Conservation (phyloP, 2,329 filamentous ascomycete genomes). For the Fragosphaeria purpurea region DNA sequence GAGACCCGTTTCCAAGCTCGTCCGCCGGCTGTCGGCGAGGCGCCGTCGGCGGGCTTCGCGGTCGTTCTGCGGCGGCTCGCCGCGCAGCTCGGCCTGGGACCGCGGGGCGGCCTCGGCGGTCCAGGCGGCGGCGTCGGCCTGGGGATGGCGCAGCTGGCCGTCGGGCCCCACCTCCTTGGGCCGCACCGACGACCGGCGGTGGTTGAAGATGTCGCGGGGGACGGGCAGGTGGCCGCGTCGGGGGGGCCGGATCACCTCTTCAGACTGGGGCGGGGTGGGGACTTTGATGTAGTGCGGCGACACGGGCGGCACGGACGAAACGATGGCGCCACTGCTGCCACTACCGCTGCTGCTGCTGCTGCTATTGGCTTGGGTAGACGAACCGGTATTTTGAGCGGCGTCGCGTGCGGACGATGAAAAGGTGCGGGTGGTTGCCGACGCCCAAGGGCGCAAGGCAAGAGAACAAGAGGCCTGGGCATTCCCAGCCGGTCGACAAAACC, state of each 20-base stretch:
- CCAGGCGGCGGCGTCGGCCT: constrained; percentile 50
- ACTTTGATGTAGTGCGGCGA: constrained; percentile 81
- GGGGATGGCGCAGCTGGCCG: constrained; percentile 29
- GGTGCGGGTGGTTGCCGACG: background rate
- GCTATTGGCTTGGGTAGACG: too few species aligned
- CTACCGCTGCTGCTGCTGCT: constrained; percentile 4
- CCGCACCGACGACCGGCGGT: background rate
- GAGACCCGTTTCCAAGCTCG: constrained; percentile 64
- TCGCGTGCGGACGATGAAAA: background rate
- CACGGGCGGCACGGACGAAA: constrained; percentile 55
- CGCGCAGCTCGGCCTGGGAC: constrained; percentile 32
- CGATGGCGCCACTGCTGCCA: constrained; percentile 12
- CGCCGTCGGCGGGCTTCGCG: constrained; percentile 54
- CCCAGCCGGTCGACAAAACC: constrained; percentile 3
- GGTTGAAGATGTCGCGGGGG: constrained; percentile 68
- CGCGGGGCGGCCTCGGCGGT: constrained; percentile 47
- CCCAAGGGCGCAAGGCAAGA: background rate
- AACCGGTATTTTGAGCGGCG: background rate
- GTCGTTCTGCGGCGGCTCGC: constrained; percentile 26
- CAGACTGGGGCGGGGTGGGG: constrained; percentile 64
- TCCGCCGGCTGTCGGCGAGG: constrained; percentile 62
- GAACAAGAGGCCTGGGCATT: background rate
- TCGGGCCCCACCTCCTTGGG: constrained; percentile 10
- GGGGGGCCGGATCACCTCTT: constrained; percentile 33
- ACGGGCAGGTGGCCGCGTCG: constrained; percentile 74